Evolutionary conservation across 129 eudicot species (phyloP).

Genomic region (Helianthus tuberosus): DNA sequence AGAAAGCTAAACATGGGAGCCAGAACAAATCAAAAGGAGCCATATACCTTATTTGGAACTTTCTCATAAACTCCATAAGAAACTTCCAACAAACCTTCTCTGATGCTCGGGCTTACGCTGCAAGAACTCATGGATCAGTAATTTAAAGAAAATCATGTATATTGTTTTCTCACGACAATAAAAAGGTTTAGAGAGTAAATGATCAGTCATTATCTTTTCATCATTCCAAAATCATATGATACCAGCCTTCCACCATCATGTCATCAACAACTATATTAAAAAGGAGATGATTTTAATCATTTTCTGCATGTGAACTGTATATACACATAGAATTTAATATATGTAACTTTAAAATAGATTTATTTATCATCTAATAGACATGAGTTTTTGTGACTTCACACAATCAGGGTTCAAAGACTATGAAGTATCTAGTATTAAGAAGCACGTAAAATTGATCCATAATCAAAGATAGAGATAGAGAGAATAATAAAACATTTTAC

Average conservation of each 20-base stretch:
- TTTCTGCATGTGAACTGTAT: constrained; percentile 14
- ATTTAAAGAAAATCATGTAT: too few relatives aligned
- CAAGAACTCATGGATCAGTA: constrained; percentile 31
- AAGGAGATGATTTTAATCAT: constrained; percentile 19
- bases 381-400: too few relatives aligned
- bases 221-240: constrained; percentile 99
- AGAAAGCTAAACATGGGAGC: too few relatives aligned
- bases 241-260: constrained; percentile 87
- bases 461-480: too few relatives aligned
- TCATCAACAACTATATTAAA: constrained; percentile 97
- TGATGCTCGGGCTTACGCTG: constrained; percentile 92
- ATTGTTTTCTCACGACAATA: neutral
- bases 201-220: constrained; percentile 74
- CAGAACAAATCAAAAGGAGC: neutral
- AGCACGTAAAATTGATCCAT: too few relatives aligned
- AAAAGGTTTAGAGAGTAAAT: neutral
- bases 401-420: too few relatives aligned
- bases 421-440: too few relatives aligned
- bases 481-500: too few relatives aligned
- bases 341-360: too few relatives aligned
- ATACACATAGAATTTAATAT: neutral
- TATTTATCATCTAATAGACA: too few relatives aligned
- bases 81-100: constrained; percentile 89
- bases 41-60: constrained; percentile 79
- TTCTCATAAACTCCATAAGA: constrained; percentile 99